Conservation (phyloP, 2,329 filamentous ascomycete species). For the Stemphylium lycopersici region DNA sequence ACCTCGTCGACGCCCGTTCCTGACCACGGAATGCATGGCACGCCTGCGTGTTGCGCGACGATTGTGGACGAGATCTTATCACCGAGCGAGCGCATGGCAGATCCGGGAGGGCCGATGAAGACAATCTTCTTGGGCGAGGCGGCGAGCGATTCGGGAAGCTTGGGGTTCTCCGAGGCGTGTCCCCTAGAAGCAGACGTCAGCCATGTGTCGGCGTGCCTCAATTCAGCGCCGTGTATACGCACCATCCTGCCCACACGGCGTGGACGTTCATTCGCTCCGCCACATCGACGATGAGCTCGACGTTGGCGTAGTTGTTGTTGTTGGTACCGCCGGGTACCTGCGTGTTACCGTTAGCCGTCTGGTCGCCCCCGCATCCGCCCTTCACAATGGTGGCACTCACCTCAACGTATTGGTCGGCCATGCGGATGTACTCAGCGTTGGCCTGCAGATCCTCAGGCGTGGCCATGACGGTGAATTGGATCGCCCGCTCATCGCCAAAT, state of each 20-base stretch:
- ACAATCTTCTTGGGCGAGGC: slow-evolving; percentile 98
- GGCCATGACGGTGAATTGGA: slow-evolving; percentile 99
- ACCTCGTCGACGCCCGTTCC: slow-evolving; percentile 89
- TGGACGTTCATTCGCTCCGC: slow-evolving; percentile 98
- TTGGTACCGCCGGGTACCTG: slow-evolving; percentile 95
- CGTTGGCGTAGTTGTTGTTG: slow-evolving; percentile 99
- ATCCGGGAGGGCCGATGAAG: slow-evolving; percentile 97
- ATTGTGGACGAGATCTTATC: slow-evolving; percentile 99
- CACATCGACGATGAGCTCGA: slow-evolving; percentile 98
- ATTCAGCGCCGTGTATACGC: slow-evolving; percentile 46
- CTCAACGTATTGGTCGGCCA: slow-evolving; percentile 99
- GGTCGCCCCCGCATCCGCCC: not conserved
- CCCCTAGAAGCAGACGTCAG: slow-evolving; percentile 55
- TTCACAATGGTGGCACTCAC: slow-evolving; percentile 46
- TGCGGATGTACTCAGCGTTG: slow-evolving; percentile 98
- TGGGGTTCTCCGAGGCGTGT: slow-evolving; percentile 98
- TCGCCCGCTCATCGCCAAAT: slow-evolving; percentile 96
- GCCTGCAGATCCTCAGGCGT: slow-evolving; percentile 96
- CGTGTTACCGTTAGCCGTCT: slow-evolving; percentile 26
- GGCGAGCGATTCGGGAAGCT: slow-evolving; percentile 92
- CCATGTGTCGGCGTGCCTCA: slow-evolving; percentile 1
- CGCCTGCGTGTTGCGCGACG: slow-evolving; percentile 93
- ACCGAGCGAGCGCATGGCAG: slow-evolving; percentile 97
- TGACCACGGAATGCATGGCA: slow-evolving; percentile 99
- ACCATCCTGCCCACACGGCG: slow-evolving; percentile 99